Base-by-base conservation (phyloP, 176 grass and related monocot species). In the Pontederia crassipes region DNA sequence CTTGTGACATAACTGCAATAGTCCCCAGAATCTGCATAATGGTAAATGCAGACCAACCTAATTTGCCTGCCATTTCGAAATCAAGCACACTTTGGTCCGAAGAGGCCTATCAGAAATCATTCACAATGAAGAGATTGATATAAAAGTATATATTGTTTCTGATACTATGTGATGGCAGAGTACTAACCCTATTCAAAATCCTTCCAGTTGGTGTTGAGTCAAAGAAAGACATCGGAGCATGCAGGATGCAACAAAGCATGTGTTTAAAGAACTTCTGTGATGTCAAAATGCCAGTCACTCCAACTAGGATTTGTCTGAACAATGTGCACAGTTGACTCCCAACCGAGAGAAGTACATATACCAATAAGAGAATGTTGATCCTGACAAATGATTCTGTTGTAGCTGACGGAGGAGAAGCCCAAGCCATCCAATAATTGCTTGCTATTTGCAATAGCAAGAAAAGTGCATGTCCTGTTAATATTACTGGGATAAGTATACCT, bases 341-440 rank as follows among this genome's bases (percentile, higher is more conserved):
- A 18, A 80, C 69, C 48, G 87, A 83, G 57, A 98, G 67, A 61
- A 72, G 11, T 53, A 87, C 75, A 58, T 91, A 98, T 49, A 91
- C 81, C 7, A 24, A 82, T 28, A 82, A 70, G 46, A 98, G 84
- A 14, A 86, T 57, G 49, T 62, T 59, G 57, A 88, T 65, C 57
- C 81, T 73, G 66, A 88, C 78, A 0, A 57, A 29, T 56, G 83
- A 78, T 20, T 64, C 67, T 26, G 75, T 61, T 59, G 70, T 72
- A 57, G 73, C 57, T 64, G 84, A 85, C 18, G 83, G 68, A 75
- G 90, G 91, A 62, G 69, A 84, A 11, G 84, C 93, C 93, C 81
- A 98, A 40, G 93, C 87, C 67, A 98, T 98, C 93, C 93, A 98
- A 49, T 92, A 98, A 74, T 98, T 98, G 79, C 93, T 98, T 45